Evolutionary conservation across 139 green algal species (phyloP).

Genomic region (Picocystis salinarum): DNA sequence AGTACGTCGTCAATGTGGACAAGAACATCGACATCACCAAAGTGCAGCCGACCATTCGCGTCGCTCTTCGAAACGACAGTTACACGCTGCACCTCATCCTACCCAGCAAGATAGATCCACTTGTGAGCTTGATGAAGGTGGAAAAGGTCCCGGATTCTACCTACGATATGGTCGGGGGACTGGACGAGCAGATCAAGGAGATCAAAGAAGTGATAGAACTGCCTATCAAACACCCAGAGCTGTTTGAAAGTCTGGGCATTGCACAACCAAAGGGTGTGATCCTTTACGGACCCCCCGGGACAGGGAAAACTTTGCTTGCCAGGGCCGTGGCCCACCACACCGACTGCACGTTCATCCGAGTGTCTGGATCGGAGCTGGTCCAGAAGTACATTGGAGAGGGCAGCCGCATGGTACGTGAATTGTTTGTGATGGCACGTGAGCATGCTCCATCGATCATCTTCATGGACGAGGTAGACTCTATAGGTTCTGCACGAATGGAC

Average conservation of each 20-base stretch:
- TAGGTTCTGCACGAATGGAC: slow-evolving; percentile 78
- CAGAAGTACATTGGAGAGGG: slow-evolving; percentile 99
- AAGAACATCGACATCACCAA: slow-evolving; percentile 59
- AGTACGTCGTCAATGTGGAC: slow-evolving; percentile 96
- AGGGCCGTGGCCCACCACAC: slow-evolving; percentile 97
- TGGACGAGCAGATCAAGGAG: slow-evolving; percentile 86
- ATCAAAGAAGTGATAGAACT: slow-evolving; percentile 83
- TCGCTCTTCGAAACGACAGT: slow-evolving; percentile 91
- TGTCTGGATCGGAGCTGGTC: slow-evolving; percentile 88
- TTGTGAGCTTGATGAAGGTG: slow-evolving; percentile 95
- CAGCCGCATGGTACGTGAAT: slow-evolving; percentile 95
- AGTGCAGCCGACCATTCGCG: slow-evolving; percentile 54
- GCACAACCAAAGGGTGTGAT: slow-evolving; percentile 94
- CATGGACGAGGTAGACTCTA: slow-evolving; percentile 97
- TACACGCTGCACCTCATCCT: slow-evolving; percentile 92
- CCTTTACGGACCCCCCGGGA: slow-evolving; percentile 80
- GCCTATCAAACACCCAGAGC: slow-evolving; percentile 98
- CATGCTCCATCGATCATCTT: slow-evolving; percentile 92
- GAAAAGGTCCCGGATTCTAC: slow-evolving; percentile 99
- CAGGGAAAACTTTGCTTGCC: slow-evolving; percentile 66
- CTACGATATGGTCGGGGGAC: slow-evolving; percentile 98
- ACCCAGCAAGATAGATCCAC: slow-evolving; percentile 62
- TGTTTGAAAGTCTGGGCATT: slow-evolving; percentile 96
- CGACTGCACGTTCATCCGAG: slow-evolving; percentile 99
- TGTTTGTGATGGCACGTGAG: slow-evolving; percentile 98